Base-by-base conservation (phyloP, 202 grass and related monocot species). In the Elaeis oleifera region DNA sequence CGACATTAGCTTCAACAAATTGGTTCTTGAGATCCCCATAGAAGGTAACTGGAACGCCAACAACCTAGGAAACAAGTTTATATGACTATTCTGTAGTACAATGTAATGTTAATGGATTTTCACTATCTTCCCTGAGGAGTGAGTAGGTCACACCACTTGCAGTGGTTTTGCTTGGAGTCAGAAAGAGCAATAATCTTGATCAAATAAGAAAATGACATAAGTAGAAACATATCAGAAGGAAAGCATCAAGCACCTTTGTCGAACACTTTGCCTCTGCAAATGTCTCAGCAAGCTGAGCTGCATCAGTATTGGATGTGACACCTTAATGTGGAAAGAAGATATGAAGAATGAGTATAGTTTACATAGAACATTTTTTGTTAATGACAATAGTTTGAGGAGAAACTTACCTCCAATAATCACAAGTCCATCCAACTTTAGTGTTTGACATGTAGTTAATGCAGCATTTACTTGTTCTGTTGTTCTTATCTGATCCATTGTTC, bases 1-100 rank as follows among this genome's bases (percentile, higher is more conserved):
- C 63, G 2, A 66, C 63, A 66, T 66, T 66, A 66, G 63, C 63
- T 52, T 66, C 63, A 52, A 66, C 63, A 53, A 66, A 53, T 52
- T 66, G 63, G 15, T 66, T 66, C 63, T 52, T 51, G 3, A 65
- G 62, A 51, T 65, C 62, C 18, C 62, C 62, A 65, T 65, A 65
- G 3, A 22, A 65, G 39, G 62, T 28, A 16, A 65, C 62, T 23
- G 62, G 62, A 65, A 65, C 49, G 26, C 62, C 62, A 51, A 65
- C 21, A 51, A 65, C 63, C 63, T 66, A 53, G 0, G 52, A 27
- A 8, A 31, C 5, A 31, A 6, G 28, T 31, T 31, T 31, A 31
- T 31, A 31, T 31, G 28, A 31, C 28, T 31, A 31, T 31, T 31
- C 28, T 31, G 5, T 31, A 6, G 28, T 31, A 6, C 28, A 31